These are phyloP conservation scores for Stephanodiscus triporus DNA, from an alignment of 108 stramenopile genomes.

Conservation along the genomic window DNA sequence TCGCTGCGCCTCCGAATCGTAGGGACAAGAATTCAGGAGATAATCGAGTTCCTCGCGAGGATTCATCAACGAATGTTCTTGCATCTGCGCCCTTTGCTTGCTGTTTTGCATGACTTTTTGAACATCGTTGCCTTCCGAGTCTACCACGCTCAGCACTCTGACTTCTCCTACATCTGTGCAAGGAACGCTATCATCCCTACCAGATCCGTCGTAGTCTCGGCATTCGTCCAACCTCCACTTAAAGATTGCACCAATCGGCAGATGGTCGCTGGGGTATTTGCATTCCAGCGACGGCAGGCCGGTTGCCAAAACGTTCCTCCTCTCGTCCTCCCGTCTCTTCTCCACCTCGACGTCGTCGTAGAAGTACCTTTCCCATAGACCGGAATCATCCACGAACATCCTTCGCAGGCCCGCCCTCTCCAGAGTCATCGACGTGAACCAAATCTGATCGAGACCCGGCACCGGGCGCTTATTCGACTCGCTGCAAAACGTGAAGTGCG, in stretches of 20 bases:
- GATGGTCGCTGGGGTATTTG: constrained; percentile 50
- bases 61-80: constrained; percentile 26
- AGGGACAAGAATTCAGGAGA: constrained; percentile 45
- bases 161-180: neutral
- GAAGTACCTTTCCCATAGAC: constrained; percentile 29
- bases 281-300: constrained; percentile 45
- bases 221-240: constrained; percentile 41
- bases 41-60: constrained; percentile 46
- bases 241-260: constrained; percentile 54
- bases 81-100: constrained; percentile 14
- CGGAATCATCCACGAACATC: constrained; percentile 37
- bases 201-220: neutral
- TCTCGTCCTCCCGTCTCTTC: constrained; percentile 23
- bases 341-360: constrained; percentile 25
- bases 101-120: constrained; percentile 11
- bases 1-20: constrained; percentile 44
- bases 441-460: constrained; percentile 61
- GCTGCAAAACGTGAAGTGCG: constrained; percentile 54
- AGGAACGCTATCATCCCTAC: neutral
- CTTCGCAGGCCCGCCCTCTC: constrained; percentile 32
- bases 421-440: constrained; percentile 52
- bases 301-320: constrained; percentile 31
- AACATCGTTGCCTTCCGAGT: constrained; percentile 35
- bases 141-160: constrained; percentile 17
- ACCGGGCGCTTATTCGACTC: constrained; percentile 38